Evolutionary conservation across 2,329 filamentous ascomycete species (phyloP).

Genomic region (Fonsecaea nubica): DNA sequence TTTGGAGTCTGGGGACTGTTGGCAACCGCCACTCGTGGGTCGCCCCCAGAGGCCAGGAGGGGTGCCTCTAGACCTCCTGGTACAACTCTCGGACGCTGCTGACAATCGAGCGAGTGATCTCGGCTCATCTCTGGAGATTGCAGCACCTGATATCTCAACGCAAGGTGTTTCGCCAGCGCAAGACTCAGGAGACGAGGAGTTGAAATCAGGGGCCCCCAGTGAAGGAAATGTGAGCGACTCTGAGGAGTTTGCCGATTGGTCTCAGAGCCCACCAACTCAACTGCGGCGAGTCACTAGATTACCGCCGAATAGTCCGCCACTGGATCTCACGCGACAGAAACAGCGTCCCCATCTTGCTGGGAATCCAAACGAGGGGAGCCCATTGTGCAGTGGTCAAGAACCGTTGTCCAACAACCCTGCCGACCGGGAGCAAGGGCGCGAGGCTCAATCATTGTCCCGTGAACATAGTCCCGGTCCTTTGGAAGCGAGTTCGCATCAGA

Average conservation of each 20-base stretch:
- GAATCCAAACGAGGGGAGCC: not conserved
- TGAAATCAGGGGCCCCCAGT: not conserved
- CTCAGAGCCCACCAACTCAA: conserved; percentile 13
- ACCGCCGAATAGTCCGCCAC: conserved; percentile 22
- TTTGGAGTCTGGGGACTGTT: conserved; percentile 38
- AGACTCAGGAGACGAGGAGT: not conserved
- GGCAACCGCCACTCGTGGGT: conserved; percentile 39
- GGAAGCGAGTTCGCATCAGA: not conserved
- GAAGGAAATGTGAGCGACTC: conserved; percentile 16
- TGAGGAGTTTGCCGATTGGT: not conserved
- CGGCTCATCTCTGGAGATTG: not conserved
- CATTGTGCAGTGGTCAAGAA: not conserved
- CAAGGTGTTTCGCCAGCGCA: too few relatives aligned
- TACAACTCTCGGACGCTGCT: conserved; percentile 21
- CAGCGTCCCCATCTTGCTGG: not conserved
- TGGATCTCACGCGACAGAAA: conserved; percentile 3
- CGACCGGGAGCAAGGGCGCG: not conserved
- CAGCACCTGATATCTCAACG: not conserved
- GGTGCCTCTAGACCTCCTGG: conserved; percentile 27
- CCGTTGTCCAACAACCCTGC: not conserved
- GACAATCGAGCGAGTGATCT: conserved; percentile 15
- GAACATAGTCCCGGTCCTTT: not conserved
- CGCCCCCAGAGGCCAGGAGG: conserved; percentile 28
- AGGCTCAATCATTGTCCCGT: not conserved
- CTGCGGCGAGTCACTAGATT: not conserved